Conservation (phyloP, 2,329 filamentous ascomycete species). For the Niveomyces coronatus region DNA sequence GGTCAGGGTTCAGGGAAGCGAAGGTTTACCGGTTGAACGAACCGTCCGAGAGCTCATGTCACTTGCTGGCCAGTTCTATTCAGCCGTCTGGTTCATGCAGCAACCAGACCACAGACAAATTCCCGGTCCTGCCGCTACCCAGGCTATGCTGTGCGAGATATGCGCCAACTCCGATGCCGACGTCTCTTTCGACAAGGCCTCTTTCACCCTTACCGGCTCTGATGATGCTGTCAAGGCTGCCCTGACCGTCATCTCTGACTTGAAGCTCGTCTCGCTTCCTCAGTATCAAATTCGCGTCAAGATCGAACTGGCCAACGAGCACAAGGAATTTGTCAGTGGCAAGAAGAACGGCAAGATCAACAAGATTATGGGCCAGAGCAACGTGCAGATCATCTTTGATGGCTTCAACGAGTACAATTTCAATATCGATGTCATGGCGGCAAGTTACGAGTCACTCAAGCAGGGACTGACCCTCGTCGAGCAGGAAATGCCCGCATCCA, state of each 20-base stretch:
- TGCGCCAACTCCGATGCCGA: conserved; percentile 95
- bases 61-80: conserved; percentile 93
- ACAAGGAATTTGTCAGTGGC: conserved; percentile 98
- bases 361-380: conserved; percentile 99
- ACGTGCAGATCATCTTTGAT: conserved; percentile 98
- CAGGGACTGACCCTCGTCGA: conserved; percentile 87
- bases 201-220: conserved; percentile 88
- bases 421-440: conserved; percentile 94
- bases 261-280: conserved; percentile 76
- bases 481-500: conserved; percentile 97
- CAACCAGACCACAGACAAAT: conserved; percentile 56
- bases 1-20: conserved; percentile 83
- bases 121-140: conserved; percentile 61
- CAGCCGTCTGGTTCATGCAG: conserved; percentile 89
- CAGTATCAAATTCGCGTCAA: conserved; percentile 94
- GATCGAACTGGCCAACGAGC: conserved; percentile 96
- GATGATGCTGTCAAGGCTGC: conserved; percentile 94
- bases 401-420: conserved; percentile 99
- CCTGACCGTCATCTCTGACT: conserved; percentile 86
- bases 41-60: conserved; percentile 95
- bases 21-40: conserved; percentile 88
- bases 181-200: conserved; percentile 86
- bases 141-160: conserved; percentile 88
- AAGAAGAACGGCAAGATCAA: conserved; percentile 99
- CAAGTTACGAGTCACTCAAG: conserved; percentile 88